Evolutionary conservation across 2,329 filamentous ascomycete genomes (phyloP).

Genomic region (Dryadomyces quercivorus): DNA sequence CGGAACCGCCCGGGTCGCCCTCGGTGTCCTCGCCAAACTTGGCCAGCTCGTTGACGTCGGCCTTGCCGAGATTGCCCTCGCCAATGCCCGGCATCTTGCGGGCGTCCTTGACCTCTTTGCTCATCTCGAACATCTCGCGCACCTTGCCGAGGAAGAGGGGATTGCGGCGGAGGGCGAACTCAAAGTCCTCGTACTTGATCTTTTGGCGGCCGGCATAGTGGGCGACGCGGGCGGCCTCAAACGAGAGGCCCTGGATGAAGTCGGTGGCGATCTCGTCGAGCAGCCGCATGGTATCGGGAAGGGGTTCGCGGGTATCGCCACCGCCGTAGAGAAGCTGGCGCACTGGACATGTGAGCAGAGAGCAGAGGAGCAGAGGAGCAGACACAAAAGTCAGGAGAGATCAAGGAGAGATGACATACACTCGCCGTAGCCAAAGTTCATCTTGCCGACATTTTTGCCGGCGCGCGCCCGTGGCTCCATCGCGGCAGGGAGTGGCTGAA

Average conservation of each 20-base stretch:
- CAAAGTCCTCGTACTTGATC: constrained; percentile 97
- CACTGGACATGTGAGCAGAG: constrained; percentile 34
- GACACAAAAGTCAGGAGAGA: too few species aligned
- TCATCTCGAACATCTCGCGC: constrained; percentile 78
- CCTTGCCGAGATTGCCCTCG: constrained; percentile 29
- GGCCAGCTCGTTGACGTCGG: constrained; percentile 15
- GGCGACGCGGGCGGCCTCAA: constrained; percentile 75
- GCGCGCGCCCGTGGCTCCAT: constrained; percentile 69
- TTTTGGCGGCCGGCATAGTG: constrained; percentile 84
- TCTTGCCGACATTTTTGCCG: constrained; percentile 69
- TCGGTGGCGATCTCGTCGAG: constrained; percentile 95
- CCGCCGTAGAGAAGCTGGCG: constrained; percentile 66
- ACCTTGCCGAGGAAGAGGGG: constrained; percentile 78
- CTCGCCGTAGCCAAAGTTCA: constrained; percentile 65
- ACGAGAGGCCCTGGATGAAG: constrained; percentile 89
- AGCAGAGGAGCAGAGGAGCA: too few species aligned
- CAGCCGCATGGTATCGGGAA: constrained; percentile 72
- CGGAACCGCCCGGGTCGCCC: constrained; percentile 2
- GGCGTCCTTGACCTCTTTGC: constrained; percentile 72
- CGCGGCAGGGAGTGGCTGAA: constrained; percentile 18
- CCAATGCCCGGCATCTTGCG: constrained; percentile 63
- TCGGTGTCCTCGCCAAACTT: constrained; percentile 10
- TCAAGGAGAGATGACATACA: too few species aligned
- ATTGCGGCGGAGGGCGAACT: constrained; percentile 82
- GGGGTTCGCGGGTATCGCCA: constrained; percentile 65